Base-by-base conservation (phyloP, 495 filamentous ascomycete species). In the Lasiosphaeria miniovina region DNA sequence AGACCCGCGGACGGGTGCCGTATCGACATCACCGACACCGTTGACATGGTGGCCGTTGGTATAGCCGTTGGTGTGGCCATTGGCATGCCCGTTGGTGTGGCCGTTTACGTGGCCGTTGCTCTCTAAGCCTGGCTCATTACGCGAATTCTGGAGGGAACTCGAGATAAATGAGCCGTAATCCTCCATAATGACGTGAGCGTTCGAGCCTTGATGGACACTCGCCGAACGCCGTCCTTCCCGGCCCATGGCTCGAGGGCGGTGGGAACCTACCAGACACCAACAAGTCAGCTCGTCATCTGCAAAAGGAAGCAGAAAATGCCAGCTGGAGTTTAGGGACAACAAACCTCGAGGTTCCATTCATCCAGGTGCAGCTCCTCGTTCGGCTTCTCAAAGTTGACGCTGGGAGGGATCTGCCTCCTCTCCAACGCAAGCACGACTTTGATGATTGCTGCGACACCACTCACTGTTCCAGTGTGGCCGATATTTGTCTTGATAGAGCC, bases 391-490 rank as follows among this genome's bases (percentile, higher is more conserved):
- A 86, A 78, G 31, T 76, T 34, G 11, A 49, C 60, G 53, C 71
- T 77, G 0, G 78, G 73, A 7, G 70, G 60, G 36, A 81, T 71
- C 57, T 71, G 68, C 24, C 77, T 77, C 55, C 75, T 72, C 55
- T 87, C 78, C n/a, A 87, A 64, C 67, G 78, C 79, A 40, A 83
- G 52, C 8, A 74, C 70, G 0, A 74, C 75, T 60, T 87, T 87
- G 49, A 87, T 80, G 1, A 87, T 55, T 1, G 74, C 75, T 0
- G 79, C 73, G 10, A 87, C 68, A 17, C 83, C 84, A 35, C 71
- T 72, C 0, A 75, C 72, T 1, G 73, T 79, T 61, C 86, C 84
- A 2, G 73, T 43, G 65, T 87, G 85, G 2, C 84, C 83, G 9
- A 86, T 75, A 54, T 79, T 80, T 1, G 72, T 71, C 52, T 78